Evolutionary conservation across 345 rosid species (phyloP), one percentile per base, ranked within the genome.

Genomic region (Boechera stricta): DNA sequence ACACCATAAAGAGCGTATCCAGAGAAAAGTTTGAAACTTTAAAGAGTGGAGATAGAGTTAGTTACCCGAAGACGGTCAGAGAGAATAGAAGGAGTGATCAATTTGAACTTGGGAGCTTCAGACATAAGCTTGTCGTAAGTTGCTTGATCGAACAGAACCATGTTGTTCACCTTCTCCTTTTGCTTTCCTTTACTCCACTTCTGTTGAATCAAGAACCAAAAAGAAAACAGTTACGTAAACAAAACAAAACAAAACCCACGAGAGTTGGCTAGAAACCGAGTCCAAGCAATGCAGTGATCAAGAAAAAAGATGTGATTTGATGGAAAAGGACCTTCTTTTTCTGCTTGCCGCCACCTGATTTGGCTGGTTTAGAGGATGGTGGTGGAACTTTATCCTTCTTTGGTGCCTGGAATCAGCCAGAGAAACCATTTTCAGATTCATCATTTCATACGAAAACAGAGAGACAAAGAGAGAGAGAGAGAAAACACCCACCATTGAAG

Each of bases 161-260:
- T 82, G 80, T 85, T 87, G 87, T 85, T 87, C 79, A 87, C 87
- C 67, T 87, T 85, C 82, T 85, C 88, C 83, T 85, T 83, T 76
- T 87, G 88, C 77, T 85, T 83, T 42, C 88, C 90, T 77, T 83
- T 83, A 82, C 86, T 85, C 90, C 86, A 87, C 75, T 83, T 85
- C 88, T 81, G 80, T 45, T 41, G 1, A 52, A 38, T 38, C 62
- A 64, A 3, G 29, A 8, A 64, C 33, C 32, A 64, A 42, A 31
- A 0, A 11, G 0, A 49, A 4, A 21, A 52, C 18, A 73, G 28
- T 0, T 47, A 24, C 32, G 47, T 56, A 12, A 29, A 1, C 18
- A 28, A 55, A 55, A 1, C 18, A 28, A 55, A 55, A 48, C 51
- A 47, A n/a, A 47, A 47, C 21, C 8, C 18, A 12, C 10, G 5